phyloP scores from a whole-genome alignment of 2,329 filamentous ascomycete genomes.

The Ceratocystis smalleyi region DNA sequence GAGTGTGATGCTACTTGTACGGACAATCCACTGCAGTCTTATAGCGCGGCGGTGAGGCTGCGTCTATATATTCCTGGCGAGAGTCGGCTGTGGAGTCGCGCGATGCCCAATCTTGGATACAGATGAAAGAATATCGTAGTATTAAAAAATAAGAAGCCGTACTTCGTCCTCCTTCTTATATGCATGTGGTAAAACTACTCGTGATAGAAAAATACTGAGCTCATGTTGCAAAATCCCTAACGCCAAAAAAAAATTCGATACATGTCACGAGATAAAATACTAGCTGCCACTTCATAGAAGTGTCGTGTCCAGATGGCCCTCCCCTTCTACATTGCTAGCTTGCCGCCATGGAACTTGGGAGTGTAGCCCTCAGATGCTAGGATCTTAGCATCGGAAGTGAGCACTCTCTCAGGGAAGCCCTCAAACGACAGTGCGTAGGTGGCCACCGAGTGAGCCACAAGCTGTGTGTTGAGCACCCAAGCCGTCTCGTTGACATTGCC shows the following conservation, averaged over 20 bases:
- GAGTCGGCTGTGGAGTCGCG: not conserved
- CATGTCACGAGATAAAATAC: not conserved
- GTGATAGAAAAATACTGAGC: not conserved
- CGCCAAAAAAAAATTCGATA: not conserved
- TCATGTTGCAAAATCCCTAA: not conserved
- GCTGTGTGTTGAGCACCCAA: constrained; percentile 46
- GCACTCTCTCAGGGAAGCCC: constrained; percentile 43
- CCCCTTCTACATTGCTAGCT: constrained; percentile 29
- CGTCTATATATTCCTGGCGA: not conserved
- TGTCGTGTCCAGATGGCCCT: too few relatives aligned
- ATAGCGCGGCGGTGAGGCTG: not conserved
- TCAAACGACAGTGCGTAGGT: constrained; percentile 51
- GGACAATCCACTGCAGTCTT: not conserved
- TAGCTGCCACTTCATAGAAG: not conserved
- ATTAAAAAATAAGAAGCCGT: not conserved
- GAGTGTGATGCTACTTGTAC: not conserved
- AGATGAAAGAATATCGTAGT: not conserved
- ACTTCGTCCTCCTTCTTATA: not conserved
- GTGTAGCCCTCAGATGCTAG: constrained; percentile 22
- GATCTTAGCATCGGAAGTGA: constrained; percentile 21
- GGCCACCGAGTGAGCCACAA: constrained; percentile 59
- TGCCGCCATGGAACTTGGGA: constrained; percentile 35
- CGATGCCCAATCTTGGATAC: not conserved
- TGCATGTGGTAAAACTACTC: not conserved
- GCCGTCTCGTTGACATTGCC: constrained; percentile 43